Percentiles rank a stretch among this genome's conserved stretches.
phyloP scores from a whole-genome alignment of 2,329 filamentous ascomycete genomes.

The Myriosclerotinia curreyana region DNA sequence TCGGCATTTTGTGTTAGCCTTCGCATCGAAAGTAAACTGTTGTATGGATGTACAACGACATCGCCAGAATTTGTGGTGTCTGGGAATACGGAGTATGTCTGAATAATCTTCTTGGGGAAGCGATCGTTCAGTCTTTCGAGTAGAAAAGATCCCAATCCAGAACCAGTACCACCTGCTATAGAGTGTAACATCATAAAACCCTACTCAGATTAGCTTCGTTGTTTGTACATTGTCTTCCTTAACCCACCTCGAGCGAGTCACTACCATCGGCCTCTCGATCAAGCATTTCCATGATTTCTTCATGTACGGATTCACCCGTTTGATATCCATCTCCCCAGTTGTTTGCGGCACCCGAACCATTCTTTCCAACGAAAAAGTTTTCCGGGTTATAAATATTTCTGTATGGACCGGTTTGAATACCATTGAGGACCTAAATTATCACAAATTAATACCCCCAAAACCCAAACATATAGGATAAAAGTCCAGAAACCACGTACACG shows the following conservation, averaged over 20 bases:
- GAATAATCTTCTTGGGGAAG: conserved; percentile 98
- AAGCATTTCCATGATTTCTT: conserved; percentile 99
- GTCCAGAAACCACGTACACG: conserved; percentile 52
- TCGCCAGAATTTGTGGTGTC: conserved; percentile 84
- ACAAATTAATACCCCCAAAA: conserved; percentile 17
- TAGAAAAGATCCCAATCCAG: conserved; percentile 91
- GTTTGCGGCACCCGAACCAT: conserved; percentile 90
- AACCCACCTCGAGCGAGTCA: conserved; percentile 79
- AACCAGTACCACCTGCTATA: conserved; percentile 94
- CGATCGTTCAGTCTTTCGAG: conserved; percentile 94
- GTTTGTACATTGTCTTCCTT: conserved; percentile 14
- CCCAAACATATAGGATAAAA: neutral
- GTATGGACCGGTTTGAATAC: conserved; percentile 90
- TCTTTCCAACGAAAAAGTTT: conserved; percentile 96
- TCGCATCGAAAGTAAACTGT: conserved; percentile 89
- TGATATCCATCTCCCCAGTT: conserved; percentile 98
- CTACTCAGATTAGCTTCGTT: conserved; percentile 43
- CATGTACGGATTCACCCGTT: conserved; percentile 84
- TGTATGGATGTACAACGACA: conserved; percentile 97
- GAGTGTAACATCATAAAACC: conserved; percentile 99
- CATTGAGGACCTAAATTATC: conserved; percentile 67
- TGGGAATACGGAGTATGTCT: conserved; percentile 98
- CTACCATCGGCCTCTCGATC: conserved; percentile 97
- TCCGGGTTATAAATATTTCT: conserved; percentile 99
- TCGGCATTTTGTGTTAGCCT: conserved; percentile 93